phyloP scores from a whole-genome alignment of 805 yeast genomes.

The Candida rishiriensis region DNA sequence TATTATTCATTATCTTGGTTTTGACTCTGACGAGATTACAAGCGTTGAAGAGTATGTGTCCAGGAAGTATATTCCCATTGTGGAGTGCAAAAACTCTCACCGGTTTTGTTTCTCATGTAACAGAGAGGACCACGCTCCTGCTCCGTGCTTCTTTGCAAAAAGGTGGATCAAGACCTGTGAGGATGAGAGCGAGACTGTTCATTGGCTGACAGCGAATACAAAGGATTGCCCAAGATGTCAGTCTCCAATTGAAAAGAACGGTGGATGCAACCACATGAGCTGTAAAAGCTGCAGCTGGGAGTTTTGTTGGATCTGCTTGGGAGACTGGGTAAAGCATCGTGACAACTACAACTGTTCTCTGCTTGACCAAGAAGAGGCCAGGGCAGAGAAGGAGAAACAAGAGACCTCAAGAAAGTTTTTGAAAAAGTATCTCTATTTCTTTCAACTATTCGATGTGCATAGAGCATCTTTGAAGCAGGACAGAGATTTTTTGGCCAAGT shows the following conservation, averaged over 20 bases:
- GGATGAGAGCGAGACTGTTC: slow-evolving; percentile 83
- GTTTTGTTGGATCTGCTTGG: slow-evolving; percentile 92
- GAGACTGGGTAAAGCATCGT: slow-evolving; percentile 70
- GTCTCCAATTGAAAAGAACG: slow-evolving; percentile 81
- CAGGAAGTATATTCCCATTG: slow-evolving; percentile 52
- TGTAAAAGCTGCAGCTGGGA: slow-evolving; percentile 73
- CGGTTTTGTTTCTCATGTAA: slow-evolving; percentile 77
- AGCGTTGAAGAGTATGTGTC: slow-evolving; percentile 23
- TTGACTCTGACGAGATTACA: slow-evolving; percentile 26
- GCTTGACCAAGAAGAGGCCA: slow-evolving; percentile 41
- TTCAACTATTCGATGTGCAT: slow-evolving; percentile 69
- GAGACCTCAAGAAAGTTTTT: slow-evolving; percentile 45
- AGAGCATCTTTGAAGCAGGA: slow-evolving; percentile 75
- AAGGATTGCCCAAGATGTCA: slow-evolving; percentile 82
- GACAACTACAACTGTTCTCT: slow-evolving; percentile 57
- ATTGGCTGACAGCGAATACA: slow-evolving; percentile 85
- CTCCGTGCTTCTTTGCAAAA: slow-evolving; percentile 67
- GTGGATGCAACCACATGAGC: slow-evolving; percentile 96
- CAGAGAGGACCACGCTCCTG: slow-evolving; percentile 74
- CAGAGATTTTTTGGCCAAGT: slow-evolving; percentile 52
- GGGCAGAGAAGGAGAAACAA: slow-evolving; percentile 35
- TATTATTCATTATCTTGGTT: slow-evolving; percentile 39
- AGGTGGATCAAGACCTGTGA: slow-evolving; percentile 75
- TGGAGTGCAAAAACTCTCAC: slow-evolving; percentile 61
- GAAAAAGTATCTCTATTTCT: slow-evolving; percentile 68